Conservation (phyloP, 2,329 filamentous ascomycete genomes). For the Ascochyta fabae region DNA sequence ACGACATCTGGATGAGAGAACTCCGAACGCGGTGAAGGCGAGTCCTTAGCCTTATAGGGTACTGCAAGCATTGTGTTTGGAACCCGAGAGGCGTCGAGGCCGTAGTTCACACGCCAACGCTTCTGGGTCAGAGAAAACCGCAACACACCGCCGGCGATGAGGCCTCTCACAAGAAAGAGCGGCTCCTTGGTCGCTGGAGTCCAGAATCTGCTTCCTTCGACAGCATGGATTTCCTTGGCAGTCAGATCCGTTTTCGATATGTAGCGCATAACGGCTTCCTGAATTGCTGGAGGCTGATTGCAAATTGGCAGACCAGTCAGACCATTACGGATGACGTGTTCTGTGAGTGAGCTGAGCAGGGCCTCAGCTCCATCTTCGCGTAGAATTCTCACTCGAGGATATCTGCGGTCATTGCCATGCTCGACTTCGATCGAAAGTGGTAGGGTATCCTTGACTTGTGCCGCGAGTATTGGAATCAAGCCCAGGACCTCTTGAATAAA, state of each 20-base stretch:
- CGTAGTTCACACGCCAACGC: constrained; percentile 71
- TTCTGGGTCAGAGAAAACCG: constrained; percentile 62
- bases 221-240: constrained; percentile 32
- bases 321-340: constrained; percentile 54
- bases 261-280: constrained; percentile 52
- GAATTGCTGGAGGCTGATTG: constrained; percentile 39
- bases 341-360: constrained; percentile 34
- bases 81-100: constrained; percentile 57
- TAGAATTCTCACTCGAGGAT: constrained; percentile 60
- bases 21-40: constrained; percentile 67
- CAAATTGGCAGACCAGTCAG: constrained; percentile 54
- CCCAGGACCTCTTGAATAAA: constrained; percentile 61
- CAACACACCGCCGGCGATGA: constrained; percentile 64
- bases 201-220: constrained; percentile 46
- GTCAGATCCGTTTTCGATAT: constrained; percentile 51
- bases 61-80: constrained; percentile 62
- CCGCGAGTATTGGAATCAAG: constrained; percentile 49
- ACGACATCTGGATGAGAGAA: constrained; percentile 73
- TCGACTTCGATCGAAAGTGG: constrained; percentile 55
- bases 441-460: constrained; percentile 35
- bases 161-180: constrained; percentile 60
- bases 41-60: constrained; percentile 70
- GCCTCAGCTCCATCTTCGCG: constrained; percentile 43
- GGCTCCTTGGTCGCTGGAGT: constrained; percentile 39
- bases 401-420: constrained; percentile 42